Percentiles rank a stretch among this genome's conserved stretches.
Conservation (phyloP, 495 filamentous ascomycete genomes). For the Penicillium longicatenatum region DNA sequence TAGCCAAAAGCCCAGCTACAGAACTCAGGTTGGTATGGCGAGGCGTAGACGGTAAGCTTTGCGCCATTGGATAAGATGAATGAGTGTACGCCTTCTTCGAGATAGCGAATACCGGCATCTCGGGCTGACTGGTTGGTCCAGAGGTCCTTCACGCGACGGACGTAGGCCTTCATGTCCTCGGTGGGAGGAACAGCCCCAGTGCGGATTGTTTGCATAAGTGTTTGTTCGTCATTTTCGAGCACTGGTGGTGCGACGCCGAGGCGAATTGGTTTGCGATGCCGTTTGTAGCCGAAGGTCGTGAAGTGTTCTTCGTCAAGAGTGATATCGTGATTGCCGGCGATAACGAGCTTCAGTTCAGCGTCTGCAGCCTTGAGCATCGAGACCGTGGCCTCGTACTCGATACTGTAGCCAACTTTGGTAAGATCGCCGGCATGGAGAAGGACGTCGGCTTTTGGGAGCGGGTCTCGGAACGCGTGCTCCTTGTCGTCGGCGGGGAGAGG, state of each 20-base stretch:
- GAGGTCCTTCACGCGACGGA: conserved; percentile 37
- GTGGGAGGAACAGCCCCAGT: not conserved
- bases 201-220: conserved; percentile 8
- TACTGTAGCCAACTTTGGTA: conserved; percentile 59
- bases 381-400: conserved; percentile 56
- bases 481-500: conserved; percentile 31
- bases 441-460: conserved; percentile 60
- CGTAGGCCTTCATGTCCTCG: conserved; percentile 20
- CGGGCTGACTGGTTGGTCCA: conserved; percentile 52
- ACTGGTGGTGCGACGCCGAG: conserved; percentile 11
- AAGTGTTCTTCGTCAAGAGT: conserved; percentile 63
- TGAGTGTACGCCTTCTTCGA: conserved; percentile 64
- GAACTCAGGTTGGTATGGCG: conserved; percentile 66
- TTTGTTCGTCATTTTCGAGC: conserved; percentile 15
- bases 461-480: conserved; percentile 42
- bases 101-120: conserved; percentile 57
- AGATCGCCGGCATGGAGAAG: conserved; percentile 76
- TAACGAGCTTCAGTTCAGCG: conserved; percentile 75
- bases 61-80: conserved; percentile 62
- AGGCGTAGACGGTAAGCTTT: conserved; percentile 64
- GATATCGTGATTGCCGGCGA: conserved; percentile 82
- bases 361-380: conserved; percentile 54
- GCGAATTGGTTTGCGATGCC: conserved; percentile 33
- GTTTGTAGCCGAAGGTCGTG: conserved; percentile 27
- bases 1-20: conserved; percentile 67